phyloP scores from a whole-genome alignment of 768 basidiomycete species.

The Calocybe gangraenosa region DNA sequence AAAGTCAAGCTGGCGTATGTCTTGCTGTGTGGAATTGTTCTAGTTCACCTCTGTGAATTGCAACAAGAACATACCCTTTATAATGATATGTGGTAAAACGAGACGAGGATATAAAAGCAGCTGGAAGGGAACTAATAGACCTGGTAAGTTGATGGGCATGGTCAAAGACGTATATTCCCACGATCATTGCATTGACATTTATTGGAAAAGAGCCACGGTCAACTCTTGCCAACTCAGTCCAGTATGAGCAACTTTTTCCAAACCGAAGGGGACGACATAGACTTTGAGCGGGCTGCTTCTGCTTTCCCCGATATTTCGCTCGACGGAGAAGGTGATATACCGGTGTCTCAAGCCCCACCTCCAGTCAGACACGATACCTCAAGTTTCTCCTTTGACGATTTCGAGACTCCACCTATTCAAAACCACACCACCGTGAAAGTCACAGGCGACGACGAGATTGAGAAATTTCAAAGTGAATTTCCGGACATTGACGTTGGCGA shows the following conservation, averaged over 20 bases:
- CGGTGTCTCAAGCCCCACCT: conserved; percentile 28
- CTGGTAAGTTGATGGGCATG: conserved; percentile 77
- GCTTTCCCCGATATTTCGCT: conserved; percentile 84
- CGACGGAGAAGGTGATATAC: conserved; percentile 59
- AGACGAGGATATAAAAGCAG: conserved; percentile 63
- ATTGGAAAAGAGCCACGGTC: not conserved
- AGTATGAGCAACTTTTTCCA: conserved; percentile 27
- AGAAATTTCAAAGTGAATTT: conserved; percentile 82
- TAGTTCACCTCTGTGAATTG: not conserved
- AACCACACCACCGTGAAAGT: conserved; percentile 61
- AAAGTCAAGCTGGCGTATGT: conserved; percentile 85
- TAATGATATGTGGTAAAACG: conserved; percentile 56
- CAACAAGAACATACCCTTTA: conserved; percentile 54
- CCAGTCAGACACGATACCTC: conserved; percentile 28
- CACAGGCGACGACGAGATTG: conserved; percentile 82
- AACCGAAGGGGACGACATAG: conserved; percentile 53
- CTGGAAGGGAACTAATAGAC: conserved; percentile 67
- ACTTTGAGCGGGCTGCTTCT: conserved; percentile 77
- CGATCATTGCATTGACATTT: conserved; percentile 10
- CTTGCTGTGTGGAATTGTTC: conserved; percentile 46
- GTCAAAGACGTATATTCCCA: conserved; percentile 15
- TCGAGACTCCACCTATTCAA: conserved; percentile 43
- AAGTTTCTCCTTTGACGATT: conserved; percentile 65
- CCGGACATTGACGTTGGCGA: conserved; percentile 65
- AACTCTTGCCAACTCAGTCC: conserved; percentile 11